Base-by-base conservation (phyloP, 1,284 basidiomycete species). In the Vanrija humicola region DNA sequence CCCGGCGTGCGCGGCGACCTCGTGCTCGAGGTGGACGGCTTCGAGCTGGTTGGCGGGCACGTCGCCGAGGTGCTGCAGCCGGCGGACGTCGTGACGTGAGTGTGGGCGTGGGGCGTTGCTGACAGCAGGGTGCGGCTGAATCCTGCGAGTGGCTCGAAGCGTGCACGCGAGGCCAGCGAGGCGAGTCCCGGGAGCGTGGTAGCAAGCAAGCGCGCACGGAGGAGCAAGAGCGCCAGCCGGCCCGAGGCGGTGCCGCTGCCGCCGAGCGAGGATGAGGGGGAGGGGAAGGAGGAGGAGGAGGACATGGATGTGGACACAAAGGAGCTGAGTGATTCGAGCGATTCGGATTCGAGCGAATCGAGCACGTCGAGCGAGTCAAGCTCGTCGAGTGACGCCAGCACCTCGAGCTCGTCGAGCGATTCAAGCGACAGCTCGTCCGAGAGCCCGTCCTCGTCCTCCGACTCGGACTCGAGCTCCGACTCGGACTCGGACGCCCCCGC, bases 1-100 rank as follows among this genome's bases (percentile, higher is more conserved):
- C 46, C 51, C 0, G 19, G 26, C 5, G 25, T 44, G 4, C 28
- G 18, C 0, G 40, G 16, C 7, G 52, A 45, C 15, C 39, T 75
- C 4, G 48, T 64, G 6, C 54, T 78, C 43, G 71, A 75, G 55
- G 63, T 78, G 10, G 76, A 78, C 28, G 76, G 75, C 3, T 78
- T 76, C 50, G 73, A 78, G 61, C 62, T 78, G 8, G 44, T 77
- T 15, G 64, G 56, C 15, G 68, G 66, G 5, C 72, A 69, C 44
- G 44, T 43, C 6, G 43, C 72, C 14, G 65, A 58, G 5, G 62
- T 75, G 14, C 54, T 78, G 0, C 62, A 71, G 25, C 49, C 57
- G 9, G 50, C 46, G 4, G 76, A 78, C 61, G 65, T 77, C 0
- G 63, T 78, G 2, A 61, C 54, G 76, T 77, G 55, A 65, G 74